Evolutionary conservation across 345 rosid genomes (phyloP), one percentile per base, ranked within the genome.

Genomic region (Gossypium australe): DNA sequence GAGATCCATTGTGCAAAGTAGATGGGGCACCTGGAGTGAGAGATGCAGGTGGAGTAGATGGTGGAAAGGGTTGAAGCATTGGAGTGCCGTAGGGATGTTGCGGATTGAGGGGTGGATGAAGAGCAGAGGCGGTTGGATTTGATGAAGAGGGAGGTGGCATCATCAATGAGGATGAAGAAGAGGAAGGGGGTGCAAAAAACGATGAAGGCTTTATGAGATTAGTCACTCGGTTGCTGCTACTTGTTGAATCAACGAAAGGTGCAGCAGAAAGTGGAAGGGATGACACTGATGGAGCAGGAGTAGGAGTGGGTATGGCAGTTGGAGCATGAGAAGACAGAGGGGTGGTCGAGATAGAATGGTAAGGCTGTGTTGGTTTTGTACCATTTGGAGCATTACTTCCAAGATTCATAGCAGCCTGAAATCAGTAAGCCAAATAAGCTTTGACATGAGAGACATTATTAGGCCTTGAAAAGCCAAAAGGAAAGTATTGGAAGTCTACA

Each of bases 21-120:
- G 76, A 56, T 59, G 81, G 27, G 16, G 81, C 70, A 63, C 58
- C 75, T 43, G 90, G 91, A 53, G 91, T 82, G 38, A 90, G 88
- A 71, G 92, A 86, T 24, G 84, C 83, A 18, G 94, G 87, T 77
- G 90, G 90, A 59, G 76, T 76, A 29, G 92, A 89, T 41, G 95
- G 92, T 57, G 92, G 90, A 72, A 90, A 88, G 43, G 92, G 92
- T 80, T 90, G 89, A 81, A 87, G 92, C 85, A 90, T 41, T 67
- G 90, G 92, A 45, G 87, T 75, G 66, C 92, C 90, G 73, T 87
- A 83, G 6, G 89, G 88, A 22, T 87, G 89, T 75, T 83, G 91
- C 80, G 82, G 73, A 81, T 75, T 87, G 69, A 86, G 22, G 71
- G 88, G 82, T 74, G 88, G 84, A 49, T 82, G 82, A 66, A 82